Percentiles rank a stretch among this genome's conserved stretches.
These are phyloP conservation scores for Corylus heterophylla DNA, from an alignment of 306 rosid species.

Conservation along the genomic window DNA sequence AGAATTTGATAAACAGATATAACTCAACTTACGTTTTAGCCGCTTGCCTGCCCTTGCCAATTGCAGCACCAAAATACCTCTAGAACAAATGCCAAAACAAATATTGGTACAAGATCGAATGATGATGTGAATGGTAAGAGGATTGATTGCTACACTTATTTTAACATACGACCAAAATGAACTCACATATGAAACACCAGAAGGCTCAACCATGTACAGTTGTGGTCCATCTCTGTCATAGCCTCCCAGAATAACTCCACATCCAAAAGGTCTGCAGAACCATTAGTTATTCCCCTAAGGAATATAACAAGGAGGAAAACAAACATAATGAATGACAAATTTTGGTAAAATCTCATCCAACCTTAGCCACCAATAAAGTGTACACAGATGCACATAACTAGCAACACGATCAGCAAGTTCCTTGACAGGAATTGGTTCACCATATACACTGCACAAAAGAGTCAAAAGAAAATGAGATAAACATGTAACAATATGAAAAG, in stretches of 20 bases:
- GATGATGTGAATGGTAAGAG: slow-evolving; percentile 10
- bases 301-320: slow-evolving; percentile 21
- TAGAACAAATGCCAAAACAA: slow-evolving; percentile 37
- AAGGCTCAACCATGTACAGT: slow-evolving; percentile 94
- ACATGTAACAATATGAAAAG: slow-evolving; percentile 9
- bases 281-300: slow-evolving; percentile 16
- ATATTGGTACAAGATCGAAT: slow-evolving; percentile 26
- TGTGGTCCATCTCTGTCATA: slow-evolving; percentile 99
- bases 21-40: slow-evolving; percentile 88
- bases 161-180: slow-evolving; percentile 16
- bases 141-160: neutral
- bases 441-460: slow-evolving; percentile 62
- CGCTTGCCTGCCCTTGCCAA: slow-evolving; percentile 97
- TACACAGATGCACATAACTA: slow-evolving; percentile 97
- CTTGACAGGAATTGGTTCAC: slow-evolving; percentile 87
- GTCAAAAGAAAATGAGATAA: slow-evolving; percentile 24
- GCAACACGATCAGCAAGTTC: slow-evolving; percentile 98
- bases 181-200: slow-evolving; percentile 92
- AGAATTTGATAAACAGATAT: slow-evolving; percentile 4
- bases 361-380: slow-evolving; percentile 99
- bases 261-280: slow-evolving; percentile 89
- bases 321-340: slow-evolving; percentile 17
- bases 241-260: slow-evolving; percentile 96
- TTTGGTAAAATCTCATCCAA: slow-evolving; percentile 26
- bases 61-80: slow-evolving; percentile 98